Evolutionary conservation across 257 asterid species (phyloP).

Genomic region (Lithospermum erythrorhizon): DNA sequence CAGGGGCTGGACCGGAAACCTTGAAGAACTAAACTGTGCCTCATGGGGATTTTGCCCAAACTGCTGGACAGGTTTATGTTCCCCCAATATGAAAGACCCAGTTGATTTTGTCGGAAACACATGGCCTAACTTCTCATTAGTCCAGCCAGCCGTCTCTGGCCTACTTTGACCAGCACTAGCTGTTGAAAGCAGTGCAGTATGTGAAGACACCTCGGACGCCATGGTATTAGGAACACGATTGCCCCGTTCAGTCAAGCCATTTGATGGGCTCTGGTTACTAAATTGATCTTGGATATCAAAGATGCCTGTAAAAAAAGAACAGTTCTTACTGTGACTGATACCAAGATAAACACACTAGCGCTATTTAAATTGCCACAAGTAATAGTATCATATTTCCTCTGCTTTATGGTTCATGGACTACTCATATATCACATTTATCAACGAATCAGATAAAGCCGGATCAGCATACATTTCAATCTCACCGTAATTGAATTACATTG

Average conservation of each 20-base stretch:
- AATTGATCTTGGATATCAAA: conserved; percentile 26
- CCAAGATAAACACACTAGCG: neutral
- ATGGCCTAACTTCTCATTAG: neutral
- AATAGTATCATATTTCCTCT: neutral
- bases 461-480: neutral
- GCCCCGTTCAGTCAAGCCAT: conserved; percentile 13
- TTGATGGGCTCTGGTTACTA: conserved; percentile 19
- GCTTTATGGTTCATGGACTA: neutral
- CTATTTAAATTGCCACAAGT: neutral
- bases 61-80: neutral
- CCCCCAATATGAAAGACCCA: neutral
- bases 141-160: conserved; percentile 3
- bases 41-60: conserved; percentile 17
- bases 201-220: neutral
- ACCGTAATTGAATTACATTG: neutral
- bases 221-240: neutral
- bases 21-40: conserved; percentile 18
- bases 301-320: conserved; percentile 20
- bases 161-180: conserved; percentile 14
- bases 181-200: conserved; percentile 19
- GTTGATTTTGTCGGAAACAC: neutral
- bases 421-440: neutral
- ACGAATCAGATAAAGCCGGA: neutral
- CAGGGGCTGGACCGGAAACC: conserved; percentile 23
- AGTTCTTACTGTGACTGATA: neutral